Evolutionary conservation across 352 stramenopile genomes (phyloP).

Genomic region (Globisporangium apiculatum): DNA sequence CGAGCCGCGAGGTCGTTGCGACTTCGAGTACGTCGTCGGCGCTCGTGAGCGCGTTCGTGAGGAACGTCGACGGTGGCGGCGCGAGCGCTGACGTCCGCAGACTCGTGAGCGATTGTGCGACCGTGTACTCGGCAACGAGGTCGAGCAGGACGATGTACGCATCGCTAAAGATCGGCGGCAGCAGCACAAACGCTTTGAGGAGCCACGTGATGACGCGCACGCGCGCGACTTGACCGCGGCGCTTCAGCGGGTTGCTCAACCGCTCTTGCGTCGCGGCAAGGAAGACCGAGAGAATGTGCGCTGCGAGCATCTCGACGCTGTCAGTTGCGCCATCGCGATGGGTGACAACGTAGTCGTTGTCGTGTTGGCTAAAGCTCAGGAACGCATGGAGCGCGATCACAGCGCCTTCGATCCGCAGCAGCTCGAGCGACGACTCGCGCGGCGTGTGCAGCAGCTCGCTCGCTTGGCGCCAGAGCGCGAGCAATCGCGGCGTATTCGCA

Average conservation of each 20-base stretch:
- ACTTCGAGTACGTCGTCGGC: constrained; percentile 60
- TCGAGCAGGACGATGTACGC: constrained; percentile 77
- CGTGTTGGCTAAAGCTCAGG: constrained; percentile 12
- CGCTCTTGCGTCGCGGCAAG: constrained; percentile 47
- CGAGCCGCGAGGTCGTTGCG: constrained; percentile 40
- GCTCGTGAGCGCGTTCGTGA: constrained; percentile 45
- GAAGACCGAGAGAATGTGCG: constrained; percentile 68
- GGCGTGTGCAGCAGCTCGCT: constrained; percentile 63
- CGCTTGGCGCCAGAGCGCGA: constrained; percentile 70
- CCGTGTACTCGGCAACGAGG: constrained; percentile 72
- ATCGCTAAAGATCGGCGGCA: constrained; percentile 76
- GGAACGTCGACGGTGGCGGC: constrained; percentile 54
- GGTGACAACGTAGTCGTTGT: constrained; percentile 20
- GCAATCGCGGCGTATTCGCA: constrained; percentile 41
- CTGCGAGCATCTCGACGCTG: constrained; percentile 49
- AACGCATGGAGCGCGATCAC: constrained; percentile 67
- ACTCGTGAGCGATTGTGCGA: constrained; percentile 69
- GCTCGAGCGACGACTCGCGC: constrained; percentile 71
- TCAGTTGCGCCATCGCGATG: constrained; percentile 13
- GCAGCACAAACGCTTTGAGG: constrained; percentile 63
- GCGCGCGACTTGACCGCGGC: constrained; percentile 69
- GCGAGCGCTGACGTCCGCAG: constrained; percentile 47
- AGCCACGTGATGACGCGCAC: constrained; percentile 75
- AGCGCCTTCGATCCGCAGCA: constrained; percentile 77
- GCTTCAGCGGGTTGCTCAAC: constrained; percentile 71